These are phyloP conservation scores for Neostapfia colusana DNA, from an alignment of 176 grass and related monocot genomes.

Conservation along the genomic window DNA sequence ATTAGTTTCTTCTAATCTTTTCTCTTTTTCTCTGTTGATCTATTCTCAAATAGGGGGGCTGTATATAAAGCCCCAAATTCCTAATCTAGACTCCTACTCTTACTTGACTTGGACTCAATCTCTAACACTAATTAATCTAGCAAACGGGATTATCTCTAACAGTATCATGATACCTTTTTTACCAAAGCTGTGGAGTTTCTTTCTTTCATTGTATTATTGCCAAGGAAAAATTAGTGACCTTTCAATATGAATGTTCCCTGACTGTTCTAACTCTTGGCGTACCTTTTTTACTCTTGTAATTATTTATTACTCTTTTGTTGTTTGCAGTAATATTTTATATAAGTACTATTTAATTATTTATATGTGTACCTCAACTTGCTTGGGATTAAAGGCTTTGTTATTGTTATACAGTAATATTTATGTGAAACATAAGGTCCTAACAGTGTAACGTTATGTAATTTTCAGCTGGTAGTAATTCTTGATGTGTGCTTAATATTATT, in stretches of 20 bases:
- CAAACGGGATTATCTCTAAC: too few species aligned
- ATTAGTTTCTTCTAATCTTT: too few species aligned
- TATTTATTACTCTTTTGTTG: background rate
- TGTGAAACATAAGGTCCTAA: background rate
- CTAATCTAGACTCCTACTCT: too few species aligned
- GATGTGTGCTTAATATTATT: background rate
- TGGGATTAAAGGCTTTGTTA: too few species aligned
- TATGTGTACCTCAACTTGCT: too few species aligned
- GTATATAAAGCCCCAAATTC: too few species aligned
- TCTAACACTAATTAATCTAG: too few species aligned
- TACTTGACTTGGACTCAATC: too few species aligned
- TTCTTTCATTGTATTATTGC: constrained; percentile 14
- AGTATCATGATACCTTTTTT: constrained; percentile 3
- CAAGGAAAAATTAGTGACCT: constrained; percentile 7
- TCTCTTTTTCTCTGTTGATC: too few species aligned
- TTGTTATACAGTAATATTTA: background rate
- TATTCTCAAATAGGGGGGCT: too few species aligned
- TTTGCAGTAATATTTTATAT: too few species aligned
- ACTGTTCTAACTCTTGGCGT: constrained; percentile 1
- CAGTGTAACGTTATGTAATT: background rate
- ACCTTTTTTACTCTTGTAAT: constrained; percentile 11
- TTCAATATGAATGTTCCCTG: background rate
- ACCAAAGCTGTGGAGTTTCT: background rate
- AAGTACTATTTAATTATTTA: too few species aligned
- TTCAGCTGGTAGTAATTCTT: constrained; percentile 5